Evolutionary conservation across 2,329 filamentous ascomycete genomes (phyloP), one percentile per base, ranked within the genome.

Genomic region (Sporothrix mexicana): DNA sequence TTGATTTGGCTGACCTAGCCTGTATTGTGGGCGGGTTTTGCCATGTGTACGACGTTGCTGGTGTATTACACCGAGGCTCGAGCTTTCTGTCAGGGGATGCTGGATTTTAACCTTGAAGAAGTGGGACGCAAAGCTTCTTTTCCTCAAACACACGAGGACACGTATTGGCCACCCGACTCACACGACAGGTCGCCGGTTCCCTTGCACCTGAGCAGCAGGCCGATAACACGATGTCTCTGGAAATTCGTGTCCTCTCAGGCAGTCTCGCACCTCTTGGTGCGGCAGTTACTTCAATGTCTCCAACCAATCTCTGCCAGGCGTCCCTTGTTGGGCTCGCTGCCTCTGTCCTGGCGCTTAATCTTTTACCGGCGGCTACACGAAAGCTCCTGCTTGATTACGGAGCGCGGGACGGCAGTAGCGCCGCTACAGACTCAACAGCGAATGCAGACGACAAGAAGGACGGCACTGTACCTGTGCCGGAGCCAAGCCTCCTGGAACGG

Each of bases 351-450:
- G 78, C 78, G 12, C 79, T 88, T 49, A 82, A 85, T 1, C 76
- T 80, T 8, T 78, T 86, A 30, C 86, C 88, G 9, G 75, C 78
- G 43, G 79, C 83, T n/a, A 78, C 83, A n/a, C 82, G 83, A 70
- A 78, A 79, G 30, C 80, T 84, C 3, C 78, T 88, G 17, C 82
- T 85, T 70, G 83, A 84, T 77, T 89, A 89, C 73, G 87, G 87
- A 15, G 83, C 86, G 7, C 83, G 86, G 68, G 79, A 77, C 73
- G 76, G 78, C 69, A 45, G 70, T n/a, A n/a, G 61, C 59, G n/a
- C 23, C 6, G 23, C n/a, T 15, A 23, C 41, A 15, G 17, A 57
- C 12, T 17, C 17, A 15, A n/a, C 15, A n/a, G 70, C 15, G 4
- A 30, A 47, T 9, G 43, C 15, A 36, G 51, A 30, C 12, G 23